Conservation (phyloP, 108 stramenopile species). For the Aurantiochytrium sp. region DNA sequence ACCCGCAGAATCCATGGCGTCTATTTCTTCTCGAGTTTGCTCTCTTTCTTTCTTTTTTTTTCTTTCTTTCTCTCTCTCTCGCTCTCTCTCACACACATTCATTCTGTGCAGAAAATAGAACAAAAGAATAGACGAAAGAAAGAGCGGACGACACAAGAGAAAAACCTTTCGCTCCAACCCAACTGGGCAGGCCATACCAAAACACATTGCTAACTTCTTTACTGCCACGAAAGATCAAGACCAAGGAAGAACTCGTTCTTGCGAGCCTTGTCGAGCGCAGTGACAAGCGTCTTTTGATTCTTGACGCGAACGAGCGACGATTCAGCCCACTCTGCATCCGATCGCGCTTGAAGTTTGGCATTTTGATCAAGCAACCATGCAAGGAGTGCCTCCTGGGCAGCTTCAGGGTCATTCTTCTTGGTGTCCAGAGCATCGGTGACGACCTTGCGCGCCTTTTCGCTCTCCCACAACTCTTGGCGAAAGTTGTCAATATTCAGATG, state of each 20-base stretch:
- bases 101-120: too few relatives aligned
- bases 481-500: conserved; percentile 76
- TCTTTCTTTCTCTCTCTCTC: too few relatives aligned
- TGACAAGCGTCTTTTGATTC: background rate
- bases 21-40: too few relatives aligned
- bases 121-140: too few relatives aligned
- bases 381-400: conserved; percentile 57
- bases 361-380: conserved; percentile 34
- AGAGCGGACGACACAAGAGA: too few relatives aligned
- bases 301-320: background rate
- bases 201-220: background rate
- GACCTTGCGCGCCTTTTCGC: conserved; percentile 50
- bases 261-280: conserved; percentile 61
- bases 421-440: conserved; percentile 30
- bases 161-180: too few relatives aligned
- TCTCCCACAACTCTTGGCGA: conserved; percentile 69
- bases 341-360: background rate
- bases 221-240: conserved; percentile 24
- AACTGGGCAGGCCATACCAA: too few relatives aligned
- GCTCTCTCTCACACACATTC: too few relatives aligned
- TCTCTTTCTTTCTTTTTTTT: too few relatives aligned
- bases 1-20: too few relatives aligned
- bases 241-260: conserved; percentile 66
- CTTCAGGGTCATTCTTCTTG: conserved; percentile 25
- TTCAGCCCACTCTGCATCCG: background rate